A percentile compares a stretch with the other conserved stretches of the same genome.
phyloP scores from a whole-genome alignment of 768 basidiomycete genomes.

The Leccinellum rugosiceps region DNA sequence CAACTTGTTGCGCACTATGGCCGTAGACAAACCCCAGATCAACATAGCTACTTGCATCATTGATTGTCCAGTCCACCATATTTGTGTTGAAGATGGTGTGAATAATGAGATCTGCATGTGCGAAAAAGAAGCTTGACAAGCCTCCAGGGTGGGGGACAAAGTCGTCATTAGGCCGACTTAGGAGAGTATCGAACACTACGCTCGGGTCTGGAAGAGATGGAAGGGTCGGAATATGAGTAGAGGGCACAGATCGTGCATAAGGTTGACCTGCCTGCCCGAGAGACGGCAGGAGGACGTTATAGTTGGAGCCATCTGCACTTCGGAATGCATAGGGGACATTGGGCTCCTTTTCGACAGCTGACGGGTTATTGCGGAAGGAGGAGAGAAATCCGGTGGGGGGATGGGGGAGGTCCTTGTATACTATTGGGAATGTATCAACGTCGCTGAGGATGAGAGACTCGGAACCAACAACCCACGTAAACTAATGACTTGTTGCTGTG shows the following conservation, averaged over 20 bases:
- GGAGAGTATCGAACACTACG: conserved; percentile 68
- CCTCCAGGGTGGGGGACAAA: conserved; percentile 62
- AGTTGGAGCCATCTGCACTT: conserved; percentile 57
- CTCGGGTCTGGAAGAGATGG: conserved; percentile 60
- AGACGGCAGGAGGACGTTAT: conserved; percentile 51
- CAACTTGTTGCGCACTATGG: conserved; percentile 42
- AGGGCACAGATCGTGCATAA: conserved; percentile 66
- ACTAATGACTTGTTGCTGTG: conserved; percentile 51
- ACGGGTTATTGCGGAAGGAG: conserved; percentile 5
- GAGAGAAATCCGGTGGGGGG: conserved; percentile 58
- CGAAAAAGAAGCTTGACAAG: conserved; percentile 71
- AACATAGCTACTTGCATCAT: conserved; percentile 68
- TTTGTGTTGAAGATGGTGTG: conserved; percentile 68
- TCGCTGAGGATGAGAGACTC: background rate
- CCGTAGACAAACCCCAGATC: conserved; percentile 78
- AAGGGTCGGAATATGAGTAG: conserved; percentile 39
- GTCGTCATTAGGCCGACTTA: conserved; percentile 37
- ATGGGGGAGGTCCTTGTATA: conserved; percentile 79
- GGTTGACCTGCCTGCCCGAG: conserved; percentile 60
- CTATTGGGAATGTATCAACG: conserved; percentile 31
- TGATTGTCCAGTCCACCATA: conserved; percentile 47
- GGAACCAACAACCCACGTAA: conserved; percentile 44
- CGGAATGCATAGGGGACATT: conserved; percentile 50
- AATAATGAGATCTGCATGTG: conserved; percentile 74
- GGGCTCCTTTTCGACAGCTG: background rate